Conservation (phyloP, 306 rosid genomes). For the Glycyrrhiza uralensis region DNA sequence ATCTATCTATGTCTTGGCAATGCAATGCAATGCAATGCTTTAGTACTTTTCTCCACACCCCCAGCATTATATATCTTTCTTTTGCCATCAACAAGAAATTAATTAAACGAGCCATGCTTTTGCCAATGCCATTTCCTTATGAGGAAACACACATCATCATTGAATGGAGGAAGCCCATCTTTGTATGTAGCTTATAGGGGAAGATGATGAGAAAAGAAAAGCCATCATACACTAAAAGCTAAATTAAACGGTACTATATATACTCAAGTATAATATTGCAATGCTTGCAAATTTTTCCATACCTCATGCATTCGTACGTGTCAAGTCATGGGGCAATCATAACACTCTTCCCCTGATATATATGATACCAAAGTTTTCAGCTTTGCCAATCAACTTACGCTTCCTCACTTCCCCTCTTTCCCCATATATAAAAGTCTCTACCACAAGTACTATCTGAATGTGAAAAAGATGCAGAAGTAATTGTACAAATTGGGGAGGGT, state of each 20-base stretch:
- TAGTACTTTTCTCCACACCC: no score
- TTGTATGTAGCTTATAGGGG: slow-evolving; percentile 31
- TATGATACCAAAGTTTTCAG: slow-evolving; percentile 14
- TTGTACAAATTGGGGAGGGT: not conserved
- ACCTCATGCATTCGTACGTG: slow-evolving; percentile 42
- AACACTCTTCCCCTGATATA: no score
- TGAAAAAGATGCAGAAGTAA: not conserved
- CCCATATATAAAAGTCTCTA: slow-evolving; percentile 33
- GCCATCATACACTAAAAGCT: slow-evolving; percentile 30
- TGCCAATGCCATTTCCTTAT: slow-evolving; percentile 34
- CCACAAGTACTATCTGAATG: slow-evolving; percentile 17
- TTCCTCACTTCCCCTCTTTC: slow-evolving; percentile 27
- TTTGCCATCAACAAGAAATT: slow-evolving; percentile 20
- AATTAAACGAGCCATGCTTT: slow-evolving; percentile 27
- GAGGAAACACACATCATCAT: slow-evolving; percentile 32
- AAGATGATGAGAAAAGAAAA: slow-evolving; percentile 36
- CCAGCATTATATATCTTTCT: not conserved
- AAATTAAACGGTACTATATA: slow-evolving; percentile 8
- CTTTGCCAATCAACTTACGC: slow-evolving; percentile 27
- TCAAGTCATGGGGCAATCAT: slow-evolving; percentile 39
- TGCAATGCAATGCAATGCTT: no score
- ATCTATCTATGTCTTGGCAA: not conserved
- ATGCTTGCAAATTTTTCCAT: slow-evolving; percentile 29
- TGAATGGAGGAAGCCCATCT: slow-evolving; percentile 38
- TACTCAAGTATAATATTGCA: slow-evolving; percentile 31